Evolutionary conservation across 805 yeast genomes (phyloP).

Genomic region (Candida insectalens): DNA sequence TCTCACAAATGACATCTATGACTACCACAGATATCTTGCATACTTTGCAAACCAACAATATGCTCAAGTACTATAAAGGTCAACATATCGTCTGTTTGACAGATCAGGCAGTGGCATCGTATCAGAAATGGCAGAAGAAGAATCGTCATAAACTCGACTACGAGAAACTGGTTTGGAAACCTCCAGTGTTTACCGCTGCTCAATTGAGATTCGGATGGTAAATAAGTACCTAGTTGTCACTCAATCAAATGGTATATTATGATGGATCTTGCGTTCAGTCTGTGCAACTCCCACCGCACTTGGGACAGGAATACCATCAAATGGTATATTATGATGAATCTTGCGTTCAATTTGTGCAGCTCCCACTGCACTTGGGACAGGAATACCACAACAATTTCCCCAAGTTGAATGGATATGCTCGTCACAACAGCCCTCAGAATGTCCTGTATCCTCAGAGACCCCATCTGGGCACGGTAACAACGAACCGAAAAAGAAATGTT

Average conservation of each 20-base stretch:
- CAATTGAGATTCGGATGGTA: constrained; percentile 95
- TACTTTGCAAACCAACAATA: constrained; percentile 83
- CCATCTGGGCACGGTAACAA: constrained; percentile 68
- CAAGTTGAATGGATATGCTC: constrained; percentile 44
- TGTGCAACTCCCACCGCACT: constrained; percentile 89
- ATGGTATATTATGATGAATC: constrained; percentile 41
- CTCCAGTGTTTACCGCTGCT: constrained; percentile 93
- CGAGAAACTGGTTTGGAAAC: constrained; percentile 72
- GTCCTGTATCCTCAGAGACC: constrained; percentile 26
- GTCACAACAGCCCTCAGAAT: constrained; percentile 19
- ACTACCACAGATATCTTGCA: constrained; percentile 93
- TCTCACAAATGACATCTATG: constrained; percentile 81
- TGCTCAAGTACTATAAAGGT: constrained; percentile 87
- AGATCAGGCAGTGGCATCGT: constrained; percentile 68
- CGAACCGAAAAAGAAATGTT: constrained; percentile 82
- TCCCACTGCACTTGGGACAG: constrained; percentile 91
- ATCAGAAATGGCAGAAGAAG: constrained; percentile 54
- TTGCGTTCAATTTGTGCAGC: constrained; percentile 51
- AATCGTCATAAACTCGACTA: constrained; percentile 75
- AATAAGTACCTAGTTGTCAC: too few relatives aligned
- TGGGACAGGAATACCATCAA: constrained; percentile 90
- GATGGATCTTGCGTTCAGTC: constrained; percentile 15
- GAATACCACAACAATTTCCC: constrained; percentile 98
- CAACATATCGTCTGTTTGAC: constrained; percentile 86
- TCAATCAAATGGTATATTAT: neutral